Conservation (phyloP, 1,284 basidiomycete genomes). For the Sanghuangporus baumii region DNA sequence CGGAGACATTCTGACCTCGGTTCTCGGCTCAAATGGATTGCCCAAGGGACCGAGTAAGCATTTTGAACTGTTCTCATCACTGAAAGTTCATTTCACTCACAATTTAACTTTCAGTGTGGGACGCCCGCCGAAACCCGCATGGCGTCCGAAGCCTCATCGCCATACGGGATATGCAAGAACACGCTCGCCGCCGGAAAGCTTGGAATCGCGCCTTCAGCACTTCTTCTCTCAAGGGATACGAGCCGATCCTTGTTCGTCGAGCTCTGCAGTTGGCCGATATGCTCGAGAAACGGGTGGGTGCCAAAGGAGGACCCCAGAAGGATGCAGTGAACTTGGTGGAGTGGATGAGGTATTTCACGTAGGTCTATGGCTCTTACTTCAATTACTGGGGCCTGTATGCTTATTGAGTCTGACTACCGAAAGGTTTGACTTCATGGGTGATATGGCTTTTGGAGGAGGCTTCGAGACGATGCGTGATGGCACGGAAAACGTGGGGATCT, state of each 20-base stretch:
- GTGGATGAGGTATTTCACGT: slow-evolving; percentile 31
- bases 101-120: slow-evolving; percentile 5
- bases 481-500: slow-evolving; percentile 19
- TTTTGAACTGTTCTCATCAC: neutral
- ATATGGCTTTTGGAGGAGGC: slow-evolving; percentile 31
- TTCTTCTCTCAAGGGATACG: slow-evolving; percentile 35
- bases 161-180: slow-evolving; percentile 32
- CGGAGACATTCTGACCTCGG: slow-evolving; percentile 24
- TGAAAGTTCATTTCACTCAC: neutral
- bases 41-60: slow-evolving; percentile 29
- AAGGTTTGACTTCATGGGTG: slow-evolving; percentile 36
- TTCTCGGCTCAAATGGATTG: slow-evolving; percentile 28
- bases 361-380: neutral
- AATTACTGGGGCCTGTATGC: neutral
- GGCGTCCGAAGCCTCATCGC: slow-evolving; percentile 4
- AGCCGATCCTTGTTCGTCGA: slow-evolving; percentile 29
- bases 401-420: neutral
- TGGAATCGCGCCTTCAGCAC: slow-evolving; percentile 40
- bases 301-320: neutral
- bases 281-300: slow-evolving; percentile 21
- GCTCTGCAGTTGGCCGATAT: slow-evolving; percentile 30
- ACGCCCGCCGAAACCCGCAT: slow-evolving; percentile 11
- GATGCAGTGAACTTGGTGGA: slow-evolving; percentile 27
- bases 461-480: slow-evolving; percentile 26
- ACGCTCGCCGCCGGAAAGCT: slow-evolving; percentile 33